A percentile compares a stretch with the other conserved stretches of the same genome.
These are phyloP conservation scores for Kodamaea nitidulidarum DNA, from an alignment of 805 yeast genomes.

Conservation along the genomic window DNA sequence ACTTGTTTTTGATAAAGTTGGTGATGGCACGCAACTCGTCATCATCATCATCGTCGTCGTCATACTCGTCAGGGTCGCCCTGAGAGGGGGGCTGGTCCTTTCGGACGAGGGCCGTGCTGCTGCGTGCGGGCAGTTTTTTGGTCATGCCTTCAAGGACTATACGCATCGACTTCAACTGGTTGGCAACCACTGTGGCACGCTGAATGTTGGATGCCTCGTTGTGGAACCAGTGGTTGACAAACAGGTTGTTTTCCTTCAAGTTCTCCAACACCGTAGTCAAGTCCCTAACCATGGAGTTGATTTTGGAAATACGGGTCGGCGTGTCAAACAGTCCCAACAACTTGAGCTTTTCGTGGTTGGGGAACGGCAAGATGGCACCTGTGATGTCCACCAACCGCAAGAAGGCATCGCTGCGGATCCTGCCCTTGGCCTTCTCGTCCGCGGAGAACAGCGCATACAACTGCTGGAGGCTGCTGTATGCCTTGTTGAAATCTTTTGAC, in stretches of 20 bases:
- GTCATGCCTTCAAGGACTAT: constrained; percentile 46
- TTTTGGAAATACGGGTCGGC: constrained; percentile 29
- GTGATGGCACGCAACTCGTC: constrained; percentile 38
- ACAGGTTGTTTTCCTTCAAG: constrained; percentile 27
- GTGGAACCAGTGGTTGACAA: constrained; percentile 44
- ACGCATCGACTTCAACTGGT: constrained; percentile 50
- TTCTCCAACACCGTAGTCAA: constrained; percentile 37
- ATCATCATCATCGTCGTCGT: constrained; percentile 42
- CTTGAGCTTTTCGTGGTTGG: constrained; percentile 38
- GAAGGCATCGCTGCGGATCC: constrained; percentile 12
- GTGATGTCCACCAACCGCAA: constrained; percentile 39
- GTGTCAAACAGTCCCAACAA: constrained; percentile 33
- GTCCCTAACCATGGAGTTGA: constrained; percentile 28
- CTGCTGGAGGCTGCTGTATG: constrained; percentile 40
- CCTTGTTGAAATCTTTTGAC: constrained; percentile 42
- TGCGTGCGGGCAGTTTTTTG: constrained; percentile 18
- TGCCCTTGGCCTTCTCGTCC: constrained; percentile 8
- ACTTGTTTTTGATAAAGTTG: constrained; percentile 32
- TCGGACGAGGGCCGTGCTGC: constrained; percentile 21
- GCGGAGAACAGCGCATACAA: constrained; percentile 23
- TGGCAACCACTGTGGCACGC: constrained; percentile 52
- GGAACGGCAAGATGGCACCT: constrained; percentile 49
- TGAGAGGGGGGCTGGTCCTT: constrained; percentile 6
- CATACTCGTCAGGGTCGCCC: constrained; percentile 17
- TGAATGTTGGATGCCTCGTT: constrained; percentile 49